Base-by-base conservation (phyloP, 2,329 filamentous ascomycete genomes). In the Teratosphaeriaceae sp. region DNA sequence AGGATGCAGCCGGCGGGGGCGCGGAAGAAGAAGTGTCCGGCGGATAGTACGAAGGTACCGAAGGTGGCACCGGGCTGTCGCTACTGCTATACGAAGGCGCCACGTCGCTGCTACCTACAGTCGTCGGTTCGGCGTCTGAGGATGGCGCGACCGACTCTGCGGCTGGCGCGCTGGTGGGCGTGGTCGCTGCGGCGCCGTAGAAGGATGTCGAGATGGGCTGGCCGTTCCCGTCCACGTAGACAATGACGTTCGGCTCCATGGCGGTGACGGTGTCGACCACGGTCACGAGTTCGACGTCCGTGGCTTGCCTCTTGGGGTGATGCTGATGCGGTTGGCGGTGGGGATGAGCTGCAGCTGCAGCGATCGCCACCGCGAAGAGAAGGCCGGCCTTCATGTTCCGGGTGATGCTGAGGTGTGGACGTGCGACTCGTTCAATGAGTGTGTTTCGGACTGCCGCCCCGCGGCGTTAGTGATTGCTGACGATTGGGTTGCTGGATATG, bases 221-320 rank as follows among this genome's bases (percentile, higher is more conserved):
- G 43, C 78, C 78, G 44, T 73, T 59, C 50, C 74, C 64, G 55
- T 85, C 72, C 35, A 83, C 76, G 62, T 76, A 83, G 54, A 84
- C 71, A 21, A 80, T 59, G 18, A 73, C 70, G 38, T 75, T 66
- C 45, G 74, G 65, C 5, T 70, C 67, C 8, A 67, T 51, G 29
- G 71, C 65, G 29, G 69, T 72, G 11, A 68, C 60, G 42, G 58
- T 51, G 31, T 60, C 58, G 34, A 65, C 62, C 36, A 67, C 52
- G n/a, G 50, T 49, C 21, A 47, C 44, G 27, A 50, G 43, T 3
- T 46, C 45, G 8, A 61, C 54, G 2, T 16, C 37, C 3, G 42
- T 42, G 7, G 38, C 43, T 9, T 63, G 55, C 53, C 63, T 61
- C 52, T 58, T 57, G 50, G 63, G 53, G 47, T 53, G 20, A 56